Conservation (phyloP, 2,329 filamentous ascomycete species). For the Cephalotrichum gorgonifer region DNA sequence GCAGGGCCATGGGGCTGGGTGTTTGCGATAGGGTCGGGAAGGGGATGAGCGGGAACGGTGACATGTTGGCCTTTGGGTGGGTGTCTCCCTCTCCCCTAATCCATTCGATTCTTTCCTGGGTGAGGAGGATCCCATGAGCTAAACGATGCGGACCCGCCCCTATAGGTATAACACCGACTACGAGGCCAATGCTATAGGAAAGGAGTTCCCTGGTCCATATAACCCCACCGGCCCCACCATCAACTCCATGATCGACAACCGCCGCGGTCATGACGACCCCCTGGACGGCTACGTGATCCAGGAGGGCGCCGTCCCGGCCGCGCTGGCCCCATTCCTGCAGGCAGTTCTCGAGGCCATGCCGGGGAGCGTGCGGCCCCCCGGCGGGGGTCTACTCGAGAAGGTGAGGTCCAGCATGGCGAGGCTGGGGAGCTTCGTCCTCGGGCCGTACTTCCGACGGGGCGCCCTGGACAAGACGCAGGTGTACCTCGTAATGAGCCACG, state of each 20-base stretch:
- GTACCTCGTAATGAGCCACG: slow-evolving; percentile 58
- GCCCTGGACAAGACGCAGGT: slow-evolving; percentile 50
- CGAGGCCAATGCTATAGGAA: slow-evolving; percentile 45
- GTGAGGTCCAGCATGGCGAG: slow-evolving; percentile 36
- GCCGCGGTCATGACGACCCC: slow-evolving; percentile 38
- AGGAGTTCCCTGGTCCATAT: slow-evolving; percentile 33
- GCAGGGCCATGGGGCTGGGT: slow-evolving; percentile 44
- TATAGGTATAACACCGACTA: slow-evolving; percentile 52
- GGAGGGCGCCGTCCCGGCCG: slow-evolving; percentile 50
- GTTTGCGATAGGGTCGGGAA: slow-evolving; percentile 48
- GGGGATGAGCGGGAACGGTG: slow-evolving; percentile 56
- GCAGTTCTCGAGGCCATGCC: slow-evolving; percentile 44
- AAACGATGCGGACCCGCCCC: no score
- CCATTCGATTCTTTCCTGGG: no score
- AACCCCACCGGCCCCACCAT: slow-evolving; percentile 52
- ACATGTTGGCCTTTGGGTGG: slow-evolving; percentile 53
- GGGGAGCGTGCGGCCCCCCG: slow-evolving; percentile 27
- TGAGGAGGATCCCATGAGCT: no score
- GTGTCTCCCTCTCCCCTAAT: slow-evolving; percentile 8
- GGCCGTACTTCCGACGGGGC: slow-evolving; percentile 44
- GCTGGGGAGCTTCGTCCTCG: slow-evolving; percentile 43
- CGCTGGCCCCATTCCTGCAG: slow-evolving; percentile 45
- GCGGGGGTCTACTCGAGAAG: slow-evolving; percentile 26
- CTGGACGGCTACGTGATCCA: slow-evolving; percentile 54
- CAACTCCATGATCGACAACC: slow-evolving; percentile 50